Evolutionary conservation across 2,329 filamentous ascomycete genomes (phyloP), one percentile per base, ranked within the genome.

Genomic region (Diaporthe longicolla): DNA sequence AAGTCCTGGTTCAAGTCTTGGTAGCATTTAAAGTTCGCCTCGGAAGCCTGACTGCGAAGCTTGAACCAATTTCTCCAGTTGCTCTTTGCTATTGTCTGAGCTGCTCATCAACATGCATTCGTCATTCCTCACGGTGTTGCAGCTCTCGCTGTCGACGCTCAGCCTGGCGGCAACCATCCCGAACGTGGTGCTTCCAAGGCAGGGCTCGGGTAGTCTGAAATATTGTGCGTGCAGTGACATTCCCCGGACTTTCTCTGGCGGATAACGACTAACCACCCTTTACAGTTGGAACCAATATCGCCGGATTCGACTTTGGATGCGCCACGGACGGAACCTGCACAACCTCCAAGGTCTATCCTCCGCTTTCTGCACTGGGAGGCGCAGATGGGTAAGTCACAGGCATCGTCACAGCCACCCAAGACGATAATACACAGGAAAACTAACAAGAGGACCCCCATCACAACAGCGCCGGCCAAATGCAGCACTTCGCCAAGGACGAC

Each of bases 401-500:
- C 29, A 29, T 29, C 29, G 5, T 5, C 29, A 29, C 29, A 29
- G 5, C 29, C 29, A 29, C 5, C 29, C 29, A 29, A 29, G 29
- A 29, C 29, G 5, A 80, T 11, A 79, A 79, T 71, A 74, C 45
- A n/a, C 7, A 2, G 19, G 45, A 50, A 10, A 3, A n/a, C 50
- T 73, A 40, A 63, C 55, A 10, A 35, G 26, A 9, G 21, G 58
- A 13, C 0, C 55, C 66, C 58, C 58, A 24, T 26, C 45, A 45
- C 29, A 35, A 54, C 71, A 83, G 81, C 43, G 76, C 83, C 5
- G 83, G 79, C 7, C 88, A 90, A 77, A 90, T 91, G 84, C 82
- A 87, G 70, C 89, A 91, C 77, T 91, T 91, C 76, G 82, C 86
- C 71, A 84, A 84, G 21, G 85, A 88, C 58, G 86, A 89, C 78